A percentile compares a stretch with the other conserved stretches of the same genome.
Evolutionary conservation across 1,284 basidiomycete genomes (phyloP).

Genomic region (Ceratobasidium sp.): DNA sequence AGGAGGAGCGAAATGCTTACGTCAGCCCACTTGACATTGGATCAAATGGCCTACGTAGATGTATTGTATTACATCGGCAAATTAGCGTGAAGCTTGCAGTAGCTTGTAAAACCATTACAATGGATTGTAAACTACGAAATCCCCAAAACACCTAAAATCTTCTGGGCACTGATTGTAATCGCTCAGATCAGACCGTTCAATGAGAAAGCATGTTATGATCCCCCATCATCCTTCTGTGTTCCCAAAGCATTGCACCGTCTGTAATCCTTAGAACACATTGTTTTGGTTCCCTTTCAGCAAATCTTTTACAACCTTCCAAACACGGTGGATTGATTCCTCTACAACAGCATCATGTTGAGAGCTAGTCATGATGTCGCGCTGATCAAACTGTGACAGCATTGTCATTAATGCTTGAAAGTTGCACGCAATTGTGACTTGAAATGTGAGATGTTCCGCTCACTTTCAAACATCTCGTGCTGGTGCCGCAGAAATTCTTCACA

Average conservation of each 20-base stretch:
- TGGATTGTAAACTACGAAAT: background rate
- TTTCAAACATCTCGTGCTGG: background rate
- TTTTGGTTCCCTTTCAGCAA: background rate
- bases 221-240: background rate
- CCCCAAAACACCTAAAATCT: background rate
- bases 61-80: constrained; percentile 10
- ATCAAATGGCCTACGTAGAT: no score
- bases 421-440: background rate
- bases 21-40: no score
- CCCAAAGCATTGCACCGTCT: background rate
- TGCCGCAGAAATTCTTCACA: background rate
- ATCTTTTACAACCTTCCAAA: background rate
- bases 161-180: background rate
- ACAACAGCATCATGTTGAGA: no score
- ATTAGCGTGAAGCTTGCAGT: background rate
- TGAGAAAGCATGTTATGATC: background rate
- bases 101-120: background rate
- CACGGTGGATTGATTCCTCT: no score
- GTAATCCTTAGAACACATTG: background rate
- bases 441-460: background rate
- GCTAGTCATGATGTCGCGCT: no score
- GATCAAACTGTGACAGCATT: no score
- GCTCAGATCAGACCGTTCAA: background rate
- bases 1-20: no score
- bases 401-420: no score